Percentiles rank a stretch among this genome's conserved stretches.
Conservation (phyloP, 176 grass and related monocot species). For the Melocanna baccifera region DNA sequence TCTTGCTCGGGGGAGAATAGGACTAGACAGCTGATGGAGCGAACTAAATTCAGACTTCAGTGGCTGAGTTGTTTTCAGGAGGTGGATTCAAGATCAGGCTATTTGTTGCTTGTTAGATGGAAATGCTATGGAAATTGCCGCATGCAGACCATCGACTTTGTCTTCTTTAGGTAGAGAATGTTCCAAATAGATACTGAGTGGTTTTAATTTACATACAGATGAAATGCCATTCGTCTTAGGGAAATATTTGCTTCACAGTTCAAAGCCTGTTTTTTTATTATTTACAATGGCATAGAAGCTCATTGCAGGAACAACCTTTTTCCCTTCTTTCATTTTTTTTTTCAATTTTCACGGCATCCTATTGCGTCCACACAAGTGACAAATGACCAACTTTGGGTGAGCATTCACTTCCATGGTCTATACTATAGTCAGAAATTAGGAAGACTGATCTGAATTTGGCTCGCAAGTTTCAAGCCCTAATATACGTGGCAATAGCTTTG, state of each 20-base stretch:
- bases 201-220: neutral
- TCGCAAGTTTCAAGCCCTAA: conserved; percentile 5
- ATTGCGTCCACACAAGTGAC: neutral
- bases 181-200: neutral
- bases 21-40: neutral
- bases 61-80: neutral
- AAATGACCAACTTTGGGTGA: neutral
- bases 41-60: neutral
- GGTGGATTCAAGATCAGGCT: neutral
- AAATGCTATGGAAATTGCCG: conserved; percentile 9
- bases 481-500: neutral
- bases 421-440: neutral
- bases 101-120: neutral
- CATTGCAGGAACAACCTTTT: neutral
- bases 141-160: neutral
- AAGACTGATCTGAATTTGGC: neutral
- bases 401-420: too few relatives aligned
- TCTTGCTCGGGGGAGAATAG: neutral
- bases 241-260: neutral
- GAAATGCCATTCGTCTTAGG: neutral
- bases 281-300: neutral
- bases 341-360: neutral
- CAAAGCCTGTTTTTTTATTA: neutral
- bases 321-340: neutral
- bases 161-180: neutral